Evolutionary conservation across 225 moss, liverwort and hornwort species (phyloP), one percentile per base, ranked within the genome.

Genomic region (Takakia lepidozioides): DNA sequence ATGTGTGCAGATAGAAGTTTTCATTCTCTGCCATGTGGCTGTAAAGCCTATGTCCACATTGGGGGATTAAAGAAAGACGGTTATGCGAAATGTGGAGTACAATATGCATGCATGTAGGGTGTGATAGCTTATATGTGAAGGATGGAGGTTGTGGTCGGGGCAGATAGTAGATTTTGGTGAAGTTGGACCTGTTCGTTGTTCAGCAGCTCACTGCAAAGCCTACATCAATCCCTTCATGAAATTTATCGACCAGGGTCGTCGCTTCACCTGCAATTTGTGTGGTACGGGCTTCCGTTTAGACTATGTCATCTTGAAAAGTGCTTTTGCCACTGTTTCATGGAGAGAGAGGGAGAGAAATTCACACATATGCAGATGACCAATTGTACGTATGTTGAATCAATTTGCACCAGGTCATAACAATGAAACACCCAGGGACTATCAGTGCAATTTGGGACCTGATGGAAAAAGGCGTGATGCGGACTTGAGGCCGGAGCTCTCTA

Each of bases 81-180:
- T n/a, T n/a, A n/a, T n/a, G n/a, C n/a, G n/a, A n/a, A n/a, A n/a
- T n/a, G n/a, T n/a, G n/a, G n/a, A n/a, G n/a, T n/a, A n/a, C n/a
- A n/a, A n/a, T n/a, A n/a, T n/a, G n/a, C n/a, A 17, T 14, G 38
- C 14, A 14, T 38, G 38, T 17, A 38, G 38, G 38, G 14, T 38
- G 38, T 38, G 14, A 17, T n/a, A n/a, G n/a, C n/a, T n/a, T n/a
- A n/a, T n/a, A n/a, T n/a, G n/a, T n/a, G n/a, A n/a, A n/a, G n/a
- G n/a, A n/a, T 32, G 32, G 32, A 32, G 7, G 32, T 32, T 7
- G 32, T 32, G 32, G 1, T 32, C 8, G 32, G 11, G 15, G 22
- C 76, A 98, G 98, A 63, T 87, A 51, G 98, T 98, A 36, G 98
- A 98, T 74, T 98, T 91, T 76, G 98, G 98, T 54, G 98, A 98